A percentile compares a stretch with the other conserved stretches of the same genome.
Conservation (phyloP, 306 rosid genomes). For the Styphnolobium japonicum region DNA sequence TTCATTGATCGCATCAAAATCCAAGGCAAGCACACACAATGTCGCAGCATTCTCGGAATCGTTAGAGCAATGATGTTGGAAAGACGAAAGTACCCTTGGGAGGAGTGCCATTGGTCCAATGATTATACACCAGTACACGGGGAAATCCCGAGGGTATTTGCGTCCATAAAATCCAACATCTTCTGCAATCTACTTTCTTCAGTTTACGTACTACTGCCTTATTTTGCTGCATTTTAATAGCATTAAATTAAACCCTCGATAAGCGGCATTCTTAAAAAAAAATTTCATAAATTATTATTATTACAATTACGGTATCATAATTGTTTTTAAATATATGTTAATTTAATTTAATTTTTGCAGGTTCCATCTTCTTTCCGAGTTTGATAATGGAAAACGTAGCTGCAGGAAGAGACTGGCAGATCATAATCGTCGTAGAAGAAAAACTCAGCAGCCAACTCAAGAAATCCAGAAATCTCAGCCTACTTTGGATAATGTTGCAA, state of each 20-base stretch:
- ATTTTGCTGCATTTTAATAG: background rate
- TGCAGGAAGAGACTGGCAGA: conserved; percentile 96
- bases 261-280: too few species aligned
- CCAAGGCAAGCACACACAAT: too few species aligned
- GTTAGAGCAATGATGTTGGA: background rate
- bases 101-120: background rate
- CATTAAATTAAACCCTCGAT: background rate
- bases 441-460: conserved; percentile 69
- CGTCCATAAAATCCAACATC: conserved; percentile 22
- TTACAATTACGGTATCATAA: too few species aligned
- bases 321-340: background rate
- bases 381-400: conserved; percentile 95
- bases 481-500: conserved; percentile 45
- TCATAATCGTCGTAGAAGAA: conserved; percentile 94
- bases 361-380: conserved; percentile 90
- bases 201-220: conserved; percentile 41
- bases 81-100: conserved; percentile 36
- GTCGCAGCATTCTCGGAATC: background rate
- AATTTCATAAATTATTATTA: too few species aligned
- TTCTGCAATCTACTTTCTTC: conserved; percentile 12
- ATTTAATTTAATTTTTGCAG: conserved; percentile 20
- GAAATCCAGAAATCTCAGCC: conserved; percentile 45
- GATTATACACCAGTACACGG: conserved; percentile 38
- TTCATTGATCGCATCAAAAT: too few species aligned
- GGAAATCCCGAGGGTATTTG: conserved; percentile 57